Base-by-base conservation (phyloP, 1,284 basidiomycete genomes). In the Ceratobasidium sp. region DNA sequence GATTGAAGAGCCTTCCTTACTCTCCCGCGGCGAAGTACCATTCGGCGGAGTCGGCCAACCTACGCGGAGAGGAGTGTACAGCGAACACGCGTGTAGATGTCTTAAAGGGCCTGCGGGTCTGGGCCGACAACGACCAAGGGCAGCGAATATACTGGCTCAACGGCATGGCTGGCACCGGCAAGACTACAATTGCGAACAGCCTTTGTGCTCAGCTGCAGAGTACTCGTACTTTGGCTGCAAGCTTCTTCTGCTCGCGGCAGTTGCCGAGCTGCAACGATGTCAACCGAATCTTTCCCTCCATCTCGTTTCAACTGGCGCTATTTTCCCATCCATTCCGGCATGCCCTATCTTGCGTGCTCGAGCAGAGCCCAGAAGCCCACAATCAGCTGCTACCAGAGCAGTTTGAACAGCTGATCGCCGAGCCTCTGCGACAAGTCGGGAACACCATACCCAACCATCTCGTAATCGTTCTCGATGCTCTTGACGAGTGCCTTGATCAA, bases 111-210 rank as follows among this genome's bases (percentile, higher is more conserved):
- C 33, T 60, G 11, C 6, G 44, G 3, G 31, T 8, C n/a, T 60
- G 57, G 57, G 33, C 44, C 9, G 9, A 60, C 17, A n/a, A 60
- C n/a, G 11, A 11, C 17, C 5, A 5, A 7, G 57, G 9, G 7
- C 57, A n/a, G 33, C 57, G 14, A 14, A n/a, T 60, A 44, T 60
- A 60, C n/a, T 60, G 57, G 57, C 3, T 60, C n/a, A 60, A 60
- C 31, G 57, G 57, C 33, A 56, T 29, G 53, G 53, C 53, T 24
- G 53, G 53, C 6, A 56, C 53, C 9, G 53, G 53, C 3, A 60
- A 60, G n/a, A 60, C 57, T 2, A 60, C 57, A 36, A 36, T 60
- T 22, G 57, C 57, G 6, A 36, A 60, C 31, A 60, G 14, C 31
- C 44, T 60, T 17, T 60, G 57, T 36, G 33, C 17, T 9, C 11